Percentiles rank a stretch among this genome's conserved stretches.
Conservation (phyloP, 192 early-diverging fungal genomes). For the Rhizoclosmatium globosum region DNA sequence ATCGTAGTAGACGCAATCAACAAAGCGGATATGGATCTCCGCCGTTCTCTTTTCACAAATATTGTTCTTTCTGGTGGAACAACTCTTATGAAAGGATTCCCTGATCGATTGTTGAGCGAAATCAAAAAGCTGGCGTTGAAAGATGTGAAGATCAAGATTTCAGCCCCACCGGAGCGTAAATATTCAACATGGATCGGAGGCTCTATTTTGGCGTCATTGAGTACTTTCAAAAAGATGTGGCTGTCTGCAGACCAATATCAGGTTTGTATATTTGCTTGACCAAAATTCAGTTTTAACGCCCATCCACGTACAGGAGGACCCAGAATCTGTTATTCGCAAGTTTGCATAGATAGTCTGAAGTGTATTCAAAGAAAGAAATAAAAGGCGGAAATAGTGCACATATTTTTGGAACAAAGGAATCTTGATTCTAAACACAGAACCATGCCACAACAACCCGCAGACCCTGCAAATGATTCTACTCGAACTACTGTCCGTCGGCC, state of each 20-base stretch:
- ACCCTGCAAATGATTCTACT: too few species aligned
- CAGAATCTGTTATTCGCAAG: slow-evolving; percentile 90
- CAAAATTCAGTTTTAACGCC: background rate
- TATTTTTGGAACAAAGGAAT: too few species aligned
- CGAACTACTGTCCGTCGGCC: background rate
- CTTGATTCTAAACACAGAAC: too few species aligned
- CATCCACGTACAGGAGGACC: slow-evolving; percentile 84
- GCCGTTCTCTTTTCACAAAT: slow-evolving; percentile 86
- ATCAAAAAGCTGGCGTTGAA: slow-evolving; percentile 89
- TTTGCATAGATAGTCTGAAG: slow-evolving; percentile 18
- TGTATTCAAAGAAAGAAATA: background rate
- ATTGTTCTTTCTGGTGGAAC: slow-evolving; percentile 98
- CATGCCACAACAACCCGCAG: too few species aligned
- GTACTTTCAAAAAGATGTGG: slow-evolving; percentile 99
- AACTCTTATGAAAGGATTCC: slow-evolving; percentile 91
- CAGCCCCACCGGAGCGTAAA: slow-evolving; percentile 91
- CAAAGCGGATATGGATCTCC: slow-evolving; percentile 93
- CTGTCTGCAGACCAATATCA: slow-evolving; percentile 90
- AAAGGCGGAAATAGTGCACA: background rate
- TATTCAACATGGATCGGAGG: slow-evolving; percentile 99
- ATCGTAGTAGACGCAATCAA: slow-evolving; percentile 92
- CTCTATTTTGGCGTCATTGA: slow-evolving; percentile 91
- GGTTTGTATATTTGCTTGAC: slow-evolving; percentile 9
- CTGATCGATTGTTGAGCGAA: slow-evolving; percentile 91
- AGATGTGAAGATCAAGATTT: slow-evolving; percentile 98